Base-by-base conservation (phyloP, 2,329 filamentous ascomycete species). In the Exophiala aquamarina region DNA sequence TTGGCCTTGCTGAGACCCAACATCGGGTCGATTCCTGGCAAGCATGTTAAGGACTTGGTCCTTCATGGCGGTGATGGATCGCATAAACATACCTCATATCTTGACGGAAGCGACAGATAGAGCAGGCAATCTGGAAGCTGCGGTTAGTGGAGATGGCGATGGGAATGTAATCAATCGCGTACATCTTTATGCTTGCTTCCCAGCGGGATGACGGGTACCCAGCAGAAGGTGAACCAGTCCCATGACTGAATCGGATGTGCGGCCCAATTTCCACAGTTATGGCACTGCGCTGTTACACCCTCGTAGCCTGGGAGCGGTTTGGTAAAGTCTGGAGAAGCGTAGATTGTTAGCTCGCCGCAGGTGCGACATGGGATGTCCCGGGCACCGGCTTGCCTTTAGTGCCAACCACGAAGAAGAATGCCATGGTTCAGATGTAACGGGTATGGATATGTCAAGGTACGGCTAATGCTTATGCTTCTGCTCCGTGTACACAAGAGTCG, bases 181-280 rank as follows among this genome's bases (percentile, higher is more conserved):
- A 59, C 55, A 28, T 59, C 57, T 44, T 55, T 54, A 41, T 65
- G 62, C 38, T 65, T 67, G 47, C 61, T 52, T 14, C 63, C 57
- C 9, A 66, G 57, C 8, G 65, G 65, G 23, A 67, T 55, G 17
- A 66, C 43, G 5, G 65, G 65, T 21, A 73, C 53, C 40, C 70
- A 73, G 61, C 70, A 73, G 36, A 73, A 51, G 17, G 70, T 73
- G 46, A 73, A 72, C 57, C 68, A 73, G 1, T 70, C 68, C 70
- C 70, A 73, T 58, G 69, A 59, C 11, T 66, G 69, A 17, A 70
- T 59, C 39, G 70, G 71, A 57, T 69, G 68, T 26, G 67, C 70
- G 50, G 69, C 67, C 67, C 68, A 73, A 52, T 72, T 69, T 44
- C 69, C 66, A 50, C 70, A 73, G 50, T 73, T 73, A 42, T 70